These are phyloP conservation scores for Bretschneidera sinensis DNA, from an alignment of 345 rosid species.

Conservation along the genomic window DNA sequence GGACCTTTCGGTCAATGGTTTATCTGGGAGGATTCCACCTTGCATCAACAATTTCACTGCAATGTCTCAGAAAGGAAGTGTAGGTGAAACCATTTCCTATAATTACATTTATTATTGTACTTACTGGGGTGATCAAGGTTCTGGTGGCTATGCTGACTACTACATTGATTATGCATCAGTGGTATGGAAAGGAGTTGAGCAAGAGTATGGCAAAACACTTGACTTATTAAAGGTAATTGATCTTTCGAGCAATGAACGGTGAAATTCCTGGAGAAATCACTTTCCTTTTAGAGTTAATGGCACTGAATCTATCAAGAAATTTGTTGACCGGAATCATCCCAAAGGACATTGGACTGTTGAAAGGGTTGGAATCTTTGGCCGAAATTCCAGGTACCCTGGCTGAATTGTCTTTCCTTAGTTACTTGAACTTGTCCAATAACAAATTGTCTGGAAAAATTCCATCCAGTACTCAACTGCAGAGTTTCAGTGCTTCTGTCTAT, in stretches of 20 bases:
- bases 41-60: conserved; percentile 8
- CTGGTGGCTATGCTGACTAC: no score
- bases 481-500: conserved; percentile 9
- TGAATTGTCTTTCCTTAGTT: background rate
- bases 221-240: conserved; percentile 12
- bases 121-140: no score
- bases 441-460: conserved; percentile 24
- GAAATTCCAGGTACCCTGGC: conserved; percentile 7
- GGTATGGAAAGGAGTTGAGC: conserved; percentile 12
- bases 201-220: background rate
- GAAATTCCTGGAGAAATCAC: conserved; percentile 10
- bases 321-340: conserved; percentile 11
- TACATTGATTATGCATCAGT: background rate
- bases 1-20: conserved; percentile 5
- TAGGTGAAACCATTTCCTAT: no score
- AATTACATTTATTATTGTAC: no score
- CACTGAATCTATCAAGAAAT: conserved; percentile 18
- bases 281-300: background rate
- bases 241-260: conserved; percentile 12
- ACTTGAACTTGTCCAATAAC: conserved; percentile 14
- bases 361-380: background rate
- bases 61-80: background rate
- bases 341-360: conserved; percentile 5
- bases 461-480: conserved; percentile 6
- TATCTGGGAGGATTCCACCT: conserved; percentile 5